Conservation (phyloP, 352 stramenopile genomes). For the Blastocystis sp. region DNA sequence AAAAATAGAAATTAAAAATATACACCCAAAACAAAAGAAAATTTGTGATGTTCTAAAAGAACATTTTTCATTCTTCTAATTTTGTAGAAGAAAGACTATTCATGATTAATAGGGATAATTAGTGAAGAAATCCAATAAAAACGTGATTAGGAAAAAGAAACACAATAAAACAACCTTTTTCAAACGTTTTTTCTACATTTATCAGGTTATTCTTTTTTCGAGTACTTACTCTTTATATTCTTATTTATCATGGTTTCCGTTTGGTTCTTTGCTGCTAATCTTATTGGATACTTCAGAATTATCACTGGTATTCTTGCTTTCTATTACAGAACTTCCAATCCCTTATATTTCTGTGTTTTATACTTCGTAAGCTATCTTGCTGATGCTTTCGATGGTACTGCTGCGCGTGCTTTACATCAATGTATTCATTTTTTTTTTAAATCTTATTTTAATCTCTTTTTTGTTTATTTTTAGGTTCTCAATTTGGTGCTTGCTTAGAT, state of each 20-base stretch:
- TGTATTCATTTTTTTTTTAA: background rate
- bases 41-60: too few species aligned
- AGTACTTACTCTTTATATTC: slow-evolving; percentile 7
- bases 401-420: slow-evolving; percentile 15
- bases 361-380: slow-evolving; percentile 36
- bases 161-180: too few species aligned
- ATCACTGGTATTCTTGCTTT: slow-evolving; percentile 28
- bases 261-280: slow-evolving; percentile 21
- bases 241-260: slow-evolving; percentile 24
- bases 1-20: too few species aligned
- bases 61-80: too few species aligned
- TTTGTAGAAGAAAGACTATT: too few species aligned
- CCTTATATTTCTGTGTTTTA: slow-evolving; percentile 6
- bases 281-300: slow-evolving; percentile 32
- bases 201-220: background rate
- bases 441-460: too few species aligned
- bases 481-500: slow-evolving; percentile 33
- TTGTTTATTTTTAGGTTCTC: slow-evolving; percentile 10
- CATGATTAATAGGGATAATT: too few species aligned
- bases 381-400: slow-evolving; percentile 23
- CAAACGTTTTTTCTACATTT: background rate
- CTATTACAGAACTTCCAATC: slow-evolving; percentile 29
- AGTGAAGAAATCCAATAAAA: too few species aligned
- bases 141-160: too few species aligned
- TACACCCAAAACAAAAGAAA: too few species aligned